phyloP scores from a whole-genome alignment of 768 basidiomycete species.

The Hirschioporus abietinus region DNA sequence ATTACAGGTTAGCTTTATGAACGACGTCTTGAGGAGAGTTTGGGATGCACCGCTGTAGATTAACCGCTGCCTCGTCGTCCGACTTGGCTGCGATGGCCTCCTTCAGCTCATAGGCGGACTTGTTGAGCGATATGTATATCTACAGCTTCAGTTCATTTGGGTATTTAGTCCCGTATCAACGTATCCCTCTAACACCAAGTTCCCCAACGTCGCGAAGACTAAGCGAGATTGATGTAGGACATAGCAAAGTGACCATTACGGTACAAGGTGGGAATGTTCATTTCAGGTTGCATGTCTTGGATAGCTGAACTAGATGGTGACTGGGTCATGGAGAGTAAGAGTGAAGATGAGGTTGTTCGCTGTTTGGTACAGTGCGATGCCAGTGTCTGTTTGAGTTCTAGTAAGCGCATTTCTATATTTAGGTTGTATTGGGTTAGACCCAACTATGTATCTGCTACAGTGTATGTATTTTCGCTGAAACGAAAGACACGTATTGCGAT shows the following conservation, averaged over 20 bases:
- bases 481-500: too few species aligned
- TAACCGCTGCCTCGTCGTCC: slow-evolving; percentile 82
- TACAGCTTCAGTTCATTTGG: slow-evolving; percentile 92
- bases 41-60: slow-evolving; percentile 91
- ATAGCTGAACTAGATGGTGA: slow-evolving; percentile 24
- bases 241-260: too few species aligned
- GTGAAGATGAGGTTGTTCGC: neutral
- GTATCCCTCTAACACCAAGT: slow-evolving; percentile 4
- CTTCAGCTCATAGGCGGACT: slow-evolving; percentile 90
- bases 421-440: neutral
- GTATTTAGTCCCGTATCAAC: slow-evolving; percentile 36
- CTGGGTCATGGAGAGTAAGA: slow-evolving; percentile 42
- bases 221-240: too few species aligned
- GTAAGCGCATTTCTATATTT: neutral
- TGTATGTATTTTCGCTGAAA: too few species aligned
- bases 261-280: too few species aligned
- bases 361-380: neutral
- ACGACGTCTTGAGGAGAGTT: too few species aligned
- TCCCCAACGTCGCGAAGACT: too few species aligned
- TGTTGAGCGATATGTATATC: slow-evolving; percentile 73
- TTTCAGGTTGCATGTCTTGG: slow-evolving; percentile 51
- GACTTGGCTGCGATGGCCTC: slow-evolving; percentile 80
- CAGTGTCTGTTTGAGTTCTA: neutral
- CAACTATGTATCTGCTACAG: too few species aligned
- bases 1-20: too few species aligned